Conservation (phyloP, 306 rosid genomes). For the Clitoria ternatea region DNA sequence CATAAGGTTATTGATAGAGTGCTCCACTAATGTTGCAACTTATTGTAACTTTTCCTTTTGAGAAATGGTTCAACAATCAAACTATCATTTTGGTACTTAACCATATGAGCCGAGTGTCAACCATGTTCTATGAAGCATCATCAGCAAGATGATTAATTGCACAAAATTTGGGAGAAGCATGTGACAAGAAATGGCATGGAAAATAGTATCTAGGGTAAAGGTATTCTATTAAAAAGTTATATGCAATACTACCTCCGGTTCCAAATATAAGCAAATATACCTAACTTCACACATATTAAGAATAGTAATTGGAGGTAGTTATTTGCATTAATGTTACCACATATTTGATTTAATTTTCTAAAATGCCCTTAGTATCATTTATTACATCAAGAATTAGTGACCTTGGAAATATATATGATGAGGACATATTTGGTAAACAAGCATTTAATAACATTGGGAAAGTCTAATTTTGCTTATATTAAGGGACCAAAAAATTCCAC, state of each 20-base stretch:
- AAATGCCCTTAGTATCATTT: no score
- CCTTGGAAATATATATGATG: no score
- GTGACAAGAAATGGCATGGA: not conserved
- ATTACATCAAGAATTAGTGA: no score
- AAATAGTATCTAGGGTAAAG: not conserved
- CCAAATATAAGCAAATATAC: no score
- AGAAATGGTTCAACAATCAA: not conserved
- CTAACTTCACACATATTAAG: no score
- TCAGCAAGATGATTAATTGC: not conserved
- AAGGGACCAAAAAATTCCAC: no score
- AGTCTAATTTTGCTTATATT: no score
- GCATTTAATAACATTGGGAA: no score
- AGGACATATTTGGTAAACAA: no score
- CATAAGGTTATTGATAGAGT: not conserved
- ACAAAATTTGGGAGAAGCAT: not conserved
- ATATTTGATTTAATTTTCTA: no score
- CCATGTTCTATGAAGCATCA: not conserved
- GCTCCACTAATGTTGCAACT: not conserved
- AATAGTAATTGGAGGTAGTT: no score
- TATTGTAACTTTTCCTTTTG: not conserved
- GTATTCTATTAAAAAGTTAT: not conserved
- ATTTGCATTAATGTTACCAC: no score
- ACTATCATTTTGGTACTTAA: not conserved
- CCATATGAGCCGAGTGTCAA: not conserved
- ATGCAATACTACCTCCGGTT: not conserved